Base-by-base conservation (phyloP, 23 red algal species). In the Rhodosorus marinus region DNA sequence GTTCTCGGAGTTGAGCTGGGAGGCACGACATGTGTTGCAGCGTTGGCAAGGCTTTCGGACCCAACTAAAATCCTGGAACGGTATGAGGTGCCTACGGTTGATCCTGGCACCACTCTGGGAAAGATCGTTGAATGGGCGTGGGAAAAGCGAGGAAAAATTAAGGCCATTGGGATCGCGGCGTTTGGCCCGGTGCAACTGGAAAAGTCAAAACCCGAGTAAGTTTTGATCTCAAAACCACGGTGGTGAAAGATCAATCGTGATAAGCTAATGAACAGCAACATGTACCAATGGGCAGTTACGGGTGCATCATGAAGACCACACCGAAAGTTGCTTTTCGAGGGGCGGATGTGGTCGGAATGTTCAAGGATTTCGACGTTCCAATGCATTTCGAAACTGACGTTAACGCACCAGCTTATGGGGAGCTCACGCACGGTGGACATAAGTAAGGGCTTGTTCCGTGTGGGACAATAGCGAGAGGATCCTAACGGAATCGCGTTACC, bases 351-450 rank as follows among this genome's bases (percentile, higher is more conserved):
- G 11, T 11, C 11, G 38, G 17, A 43, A 11, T 43, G 11, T 84
- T 98, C 51, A 15, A 32, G 1, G 50, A 63, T 8, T 68, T 93
- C 41, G 31, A 31, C 9, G 64, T 80, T 3, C 65, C 63, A 0
- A 47, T 98, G 5, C 69, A 33, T 9, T 69, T 98, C 20, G 90
- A 98, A 38, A 98, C 90, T 14, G 90, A 98, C 28, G 90, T 98
- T 19, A 98, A 98, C 49, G 90, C 90, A 31, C 90, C 90, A 3
- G 90, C 90, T 26, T 6, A 86, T 19, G 90, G 79, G 2, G 90
- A 98, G 47, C 29, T 80, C 35, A 35, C 29, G 14, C 70, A 93
- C 47, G 85, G 74, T 2, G 51, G 65, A 45, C 72, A 80, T 55
- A 51, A n/a, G n/a, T n/a, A n/a, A n/a, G n/a, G n/a, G n/a, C n/a